Conservation (phyloP, 148 eudicot genomes). For the Hydrangea macrophylla region DNA sequence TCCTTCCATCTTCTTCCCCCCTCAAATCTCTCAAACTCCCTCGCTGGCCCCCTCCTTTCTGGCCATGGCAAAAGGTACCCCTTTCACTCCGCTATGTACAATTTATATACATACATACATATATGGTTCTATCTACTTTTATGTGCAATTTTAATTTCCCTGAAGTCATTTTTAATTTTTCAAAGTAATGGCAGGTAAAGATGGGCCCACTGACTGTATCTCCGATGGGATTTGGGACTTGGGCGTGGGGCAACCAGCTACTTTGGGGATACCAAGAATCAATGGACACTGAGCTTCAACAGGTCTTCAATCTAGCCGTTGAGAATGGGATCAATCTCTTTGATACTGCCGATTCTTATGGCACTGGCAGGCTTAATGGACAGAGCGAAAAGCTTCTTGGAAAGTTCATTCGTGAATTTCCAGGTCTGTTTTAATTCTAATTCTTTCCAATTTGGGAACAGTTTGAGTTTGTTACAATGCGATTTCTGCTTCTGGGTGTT, state of each 20-base stretch:
- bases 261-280: constrained; percentile 88
- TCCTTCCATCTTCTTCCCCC: constrained; percentile 25
- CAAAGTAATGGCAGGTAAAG: constrained; percentile 44
- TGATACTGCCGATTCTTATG: constrained; percentile 97
- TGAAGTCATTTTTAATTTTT: neutral
- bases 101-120: constrained; percentile 8
- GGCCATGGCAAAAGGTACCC: constrained; percentile 84
- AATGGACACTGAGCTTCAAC: constrained; percentile 86
- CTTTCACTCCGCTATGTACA: neutral
- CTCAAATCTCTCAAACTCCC: constrained; percentile 48
- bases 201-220: constrained; percentile 73
- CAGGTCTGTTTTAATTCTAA: constrained; percentile 45
- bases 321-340: constrained; percentile 81
- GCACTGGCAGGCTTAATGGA: constrained; percentile 79
- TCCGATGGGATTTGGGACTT: constrained; percentile 98
- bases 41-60: constrained; percentile 66
- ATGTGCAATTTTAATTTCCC: neutral
- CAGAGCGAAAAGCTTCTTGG: constrained; percentile 93
- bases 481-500: too few species aligned
- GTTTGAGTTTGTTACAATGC: too few species aligned
- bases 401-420: constrained; percentile 64
- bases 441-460: neutral
- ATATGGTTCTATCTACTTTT: neutral
- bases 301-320: constrained; percentile 69
- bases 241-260: constrained; percentile 98